A percentile compares a stretch with the other conserved stretches of the same genome.
Evolutionary conservation across 192 early-diverging fungal species (phyloP).

Genomic region (Podila epicladia): DNA sequence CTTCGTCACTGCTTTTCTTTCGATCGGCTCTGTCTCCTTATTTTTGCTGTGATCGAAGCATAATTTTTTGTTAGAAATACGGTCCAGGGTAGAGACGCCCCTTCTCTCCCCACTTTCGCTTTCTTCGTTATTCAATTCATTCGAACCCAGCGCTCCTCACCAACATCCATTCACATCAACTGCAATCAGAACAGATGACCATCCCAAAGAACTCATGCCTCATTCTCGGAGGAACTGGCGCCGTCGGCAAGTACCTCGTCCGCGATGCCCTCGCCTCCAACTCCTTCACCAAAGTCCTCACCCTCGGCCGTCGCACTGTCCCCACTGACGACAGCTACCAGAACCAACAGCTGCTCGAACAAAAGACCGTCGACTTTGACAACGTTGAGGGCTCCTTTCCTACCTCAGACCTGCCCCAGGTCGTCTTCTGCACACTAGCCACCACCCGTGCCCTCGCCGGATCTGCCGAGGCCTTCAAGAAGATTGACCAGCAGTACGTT

Average conservation of each 20-base stretch:
- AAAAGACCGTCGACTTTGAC: conserved; percentile 81
- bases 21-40: no score
- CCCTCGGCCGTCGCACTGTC: conserved; percentile 60
- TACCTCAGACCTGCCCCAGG: conserved; percentile 23
- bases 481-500: conserved; percentile 84
- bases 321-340: conserved; percentile 19
- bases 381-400: conserved; percentile 59
- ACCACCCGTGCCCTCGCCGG: conserved; percentile 77
- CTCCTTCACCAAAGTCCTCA: conserved; percentile 60
- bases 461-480: conserved; percentile 69
- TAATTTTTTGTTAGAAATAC: no score
- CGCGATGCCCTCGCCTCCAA: conserved; percentile 60
- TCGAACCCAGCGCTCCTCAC: neutral
- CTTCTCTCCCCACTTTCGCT: neutral
- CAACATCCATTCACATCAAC: conserved; percentile 29
- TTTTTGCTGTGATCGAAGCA: no score
- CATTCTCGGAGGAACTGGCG: conserved; percentile 61
- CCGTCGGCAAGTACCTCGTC: conserved; percentile 67
- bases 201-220: conserved; percentile 41
- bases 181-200: conserved; percentile 14
- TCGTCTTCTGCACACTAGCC: conserved; percentile 78
- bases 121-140: neutral
- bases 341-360: conserved; percentile 49
- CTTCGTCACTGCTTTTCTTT: neutral
- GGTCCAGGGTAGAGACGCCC: neutral